phyloP scores from a whole-genome alignment of 2,329 filamentous ascomycete genomes.

The Penicillium sclerotigenum region DNA sequence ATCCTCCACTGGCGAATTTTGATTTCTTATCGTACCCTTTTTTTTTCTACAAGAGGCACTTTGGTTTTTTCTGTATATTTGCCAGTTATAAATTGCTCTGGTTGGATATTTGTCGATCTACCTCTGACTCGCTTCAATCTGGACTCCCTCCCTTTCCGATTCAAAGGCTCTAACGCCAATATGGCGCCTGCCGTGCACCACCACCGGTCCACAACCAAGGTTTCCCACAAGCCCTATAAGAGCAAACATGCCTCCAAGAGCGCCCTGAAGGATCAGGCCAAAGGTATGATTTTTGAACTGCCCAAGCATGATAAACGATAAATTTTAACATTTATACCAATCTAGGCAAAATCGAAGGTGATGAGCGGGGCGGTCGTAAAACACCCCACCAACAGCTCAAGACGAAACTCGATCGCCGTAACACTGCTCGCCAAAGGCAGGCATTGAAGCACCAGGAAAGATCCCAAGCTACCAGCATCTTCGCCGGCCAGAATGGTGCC shows the following conservation, averaged over 20 bases:
- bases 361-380: conserved; percentile 72
- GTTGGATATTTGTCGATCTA: background rate
- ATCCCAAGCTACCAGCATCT: conserved; percentile 73
- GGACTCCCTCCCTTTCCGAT: conserved; percentile 72
- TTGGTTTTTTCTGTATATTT: conserved; percentile 1
- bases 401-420: conserved; percentile 93
- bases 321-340: conserved; percentile 12
- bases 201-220: conserved; percentile 90
- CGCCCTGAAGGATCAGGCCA: conserved; percentile 76
- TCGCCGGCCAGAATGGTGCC: conserved; percentile 80
- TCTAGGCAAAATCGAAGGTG: conserved; percentile 70
- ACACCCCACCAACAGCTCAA: conserved; percentile 95
- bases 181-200: conserved; percentile 76
- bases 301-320: background rate
- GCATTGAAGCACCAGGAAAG: conserved; percentile 80
- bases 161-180: conserved; percentile 68
- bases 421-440: conserved; percentile 89
- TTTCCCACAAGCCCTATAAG: conserved; percentile 86
- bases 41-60: conserved; percentile 11
- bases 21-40: conserved; percentile 28
- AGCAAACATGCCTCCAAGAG: conserved; percentile 86
- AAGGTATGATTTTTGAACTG: conserved; percentile 58
- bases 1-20: conserved; percentile 38
- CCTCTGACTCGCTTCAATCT: conserved; percentile 22
- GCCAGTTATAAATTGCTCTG: conserved; percentile 1